phyloP scores from a whole-genome alignment of 2,329 filamentous ascomycete genomes.

The Colletotrichum horii region DNA sequence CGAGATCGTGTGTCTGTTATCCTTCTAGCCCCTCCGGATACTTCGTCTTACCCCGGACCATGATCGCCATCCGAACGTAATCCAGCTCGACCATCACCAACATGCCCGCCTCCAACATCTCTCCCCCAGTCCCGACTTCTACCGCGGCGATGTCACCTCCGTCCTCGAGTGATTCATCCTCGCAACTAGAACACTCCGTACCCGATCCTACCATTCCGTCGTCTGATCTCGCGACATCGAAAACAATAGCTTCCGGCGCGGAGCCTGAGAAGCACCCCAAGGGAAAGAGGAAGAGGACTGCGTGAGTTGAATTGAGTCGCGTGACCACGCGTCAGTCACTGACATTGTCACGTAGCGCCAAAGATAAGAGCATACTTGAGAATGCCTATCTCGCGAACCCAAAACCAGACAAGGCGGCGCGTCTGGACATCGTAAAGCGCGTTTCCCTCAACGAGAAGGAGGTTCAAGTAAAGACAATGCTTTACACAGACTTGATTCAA shows the following conservation, averaged over 20 bases:
- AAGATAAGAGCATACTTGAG: slow-evolving; percentile 89
- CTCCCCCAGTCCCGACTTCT: not conserved
- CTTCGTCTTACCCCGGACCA: not conserved
- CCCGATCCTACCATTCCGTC: not conserved
- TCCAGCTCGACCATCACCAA: not conserved
- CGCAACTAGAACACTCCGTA: not conserved
- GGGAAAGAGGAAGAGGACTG: slow-evolving; percentile 67
- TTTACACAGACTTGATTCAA: not conserved
- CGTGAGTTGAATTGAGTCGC: slow-evolving; percentile 48
- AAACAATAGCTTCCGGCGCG: slow-evolving; percentile 13
- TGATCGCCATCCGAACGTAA: not conserved
- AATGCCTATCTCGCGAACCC: slow-evolving; percentile 83
- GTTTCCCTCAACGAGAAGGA: slow-evolving; percentile 94
- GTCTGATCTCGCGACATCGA: not conserved
- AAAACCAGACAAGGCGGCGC: slow-evolving; percentile 90
- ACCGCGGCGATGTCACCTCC: not conserved
- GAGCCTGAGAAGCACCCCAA: slow-evolving; percentile 55
- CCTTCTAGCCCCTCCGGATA: not conserved
- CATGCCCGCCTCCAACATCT: slow-evolving; percentile 7
- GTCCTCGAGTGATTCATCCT: not conserved
- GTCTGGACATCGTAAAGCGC: slow-evolving; percentile 81
- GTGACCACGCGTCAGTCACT: not conserved
- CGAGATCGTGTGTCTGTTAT: not conserved
- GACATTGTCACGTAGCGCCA: slow-evolving; percentile 61
- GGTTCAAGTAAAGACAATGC: slow-evolving; percentile 73